Evolutionary conservation across 345 rosid genomes (phyloP), one percentile per base, ranked within the genome.

Genomic region (Gynandropsis gynandra): DNA sequence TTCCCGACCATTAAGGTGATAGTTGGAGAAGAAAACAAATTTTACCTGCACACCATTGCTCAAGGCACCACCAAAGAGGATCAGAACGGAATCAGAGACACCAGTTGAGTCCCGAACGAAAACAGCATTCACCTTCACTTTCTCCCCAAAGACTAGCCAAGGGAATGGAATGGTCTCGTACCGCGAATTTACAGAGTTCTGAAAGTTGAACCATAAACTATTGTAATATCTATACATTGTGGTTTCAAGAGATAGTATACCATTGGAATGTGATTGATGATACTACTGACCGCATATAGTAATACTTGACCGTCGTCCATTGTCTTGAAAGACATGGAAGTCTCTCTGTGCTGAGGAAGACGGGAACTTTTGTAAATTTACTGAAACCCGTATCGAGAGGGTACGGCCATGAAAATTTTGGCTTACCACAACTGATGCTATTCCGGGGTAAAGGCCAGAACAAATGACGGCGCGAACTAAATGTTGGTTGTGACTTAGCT

Each of bases 241-340:
- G 1, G 7, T 56, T 42, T 29, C 0, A 0, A 43, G 37, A 47
- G 12, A 53, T 17, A 32, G 9, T 5, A 29, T 47, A 10, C 4
- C 49, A 18, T 57, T 46, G 16, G 17, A 34, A 60, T 56, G n/a
- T 33, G 50, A 47, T 13, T 34, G 15, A 47, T 41, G 52, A 36
- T 24, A 45, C n/a, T n/a, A 62, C 98, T 66, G 56, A 90, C 98
- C 27, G 83, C 81, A 15, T 87, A 87, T 38, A 87, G 71, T 55
- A 82, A 80, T 59, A 92, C 98, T 69, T 76, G 90, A 49, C 97
- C 98, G 64, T 92, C 98, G 65, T 83, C 95, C 97, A 87, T 87
- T 7, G 97, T 87, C 72, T 92, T 92, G 73, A 92, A 87, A 27
- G 95, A 79, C 90, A 88, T 82, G 35, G 95, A 82, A 35, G 90